These are phyloP conservation scores for Stephania japonica DNA, from an alignment of 164 flowering plant species.

Conservation along the genomic window DNA sequence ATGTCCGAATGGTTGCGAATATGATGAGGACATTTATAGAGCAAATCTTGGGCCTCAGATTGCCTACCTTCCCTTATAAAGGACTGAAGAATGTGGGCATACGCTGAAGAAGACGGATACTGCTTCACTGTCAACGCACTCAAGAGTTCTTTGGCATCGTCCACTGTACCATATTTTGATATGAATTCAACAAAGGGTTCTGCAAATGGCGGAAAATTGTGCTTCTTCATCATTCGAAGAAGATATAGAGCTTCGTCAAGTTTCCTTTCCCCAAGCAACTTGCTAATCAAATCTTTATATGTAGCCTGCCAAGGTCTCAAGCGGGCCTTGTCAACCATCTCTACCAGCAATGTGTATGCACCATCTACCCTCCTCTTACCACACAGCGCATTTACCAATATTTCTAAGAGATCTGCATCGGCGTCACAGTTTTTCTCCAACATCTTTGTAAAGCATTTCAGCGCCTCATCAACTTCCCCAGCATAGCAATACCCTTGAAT, in stretches of 20 bases:
- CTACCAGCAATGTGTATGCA: slow-evolving; percentile 55
- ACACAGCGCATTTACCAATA: slow-evolving; percentile 57
- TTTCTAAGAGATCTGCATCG: slow-evolving; percentile 79
- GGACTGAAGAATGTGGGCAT: slow-evolving; percentile 39
- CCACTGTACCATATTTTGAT: slow-evolving; percentile 70
- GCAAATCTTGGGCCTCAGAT: slow-evolving; percentile 79
- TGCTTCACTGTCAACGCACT: slow-evolving; percentile 45
- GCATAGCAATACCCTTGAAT: slow-evolving; percentile 71
- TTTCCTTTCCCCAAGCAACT: slow-evolving; percentile 47
- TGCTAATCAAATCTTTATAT: slow-evolving; percentile 56
- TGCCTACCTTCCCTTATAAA: slow-evolving; percentile 68
- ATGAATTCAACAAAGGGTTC: slow-evolving; percentile 63
- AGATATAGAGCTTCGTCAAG: slow-evolving; percentile 75
- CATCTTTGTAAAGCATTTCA: slow-evolving; percentile 62
- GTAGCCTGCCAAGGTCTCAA: slow-evolving; percentile 90
- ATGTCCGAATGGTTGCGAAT: slow-evolving; percentile 56
- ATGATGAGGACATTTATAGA: slow-evolving; percentile 72
- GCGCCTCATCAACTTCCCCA: slow-evolving; percentile 57
- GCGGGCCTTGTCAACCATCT: slow-evolving; percentile 41
- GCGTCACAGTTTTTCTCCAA: slow-evolving; percentile 45
- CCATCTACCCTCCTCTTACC: slow-evolving; percentile 35
- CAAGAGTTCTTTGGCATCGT: slow-evolving; percentile 64
- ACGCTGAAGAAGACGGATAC: slow-evolving; percentile 53
- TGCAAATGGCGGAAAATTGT: slow-evolving; percentile 56
- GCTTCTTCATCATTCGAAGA: slow-evolving; percentile 65